Base-by-base conservation (phyloP, 306 rosid genomes). In the Notholithocarpus densiflorus region DNA sequence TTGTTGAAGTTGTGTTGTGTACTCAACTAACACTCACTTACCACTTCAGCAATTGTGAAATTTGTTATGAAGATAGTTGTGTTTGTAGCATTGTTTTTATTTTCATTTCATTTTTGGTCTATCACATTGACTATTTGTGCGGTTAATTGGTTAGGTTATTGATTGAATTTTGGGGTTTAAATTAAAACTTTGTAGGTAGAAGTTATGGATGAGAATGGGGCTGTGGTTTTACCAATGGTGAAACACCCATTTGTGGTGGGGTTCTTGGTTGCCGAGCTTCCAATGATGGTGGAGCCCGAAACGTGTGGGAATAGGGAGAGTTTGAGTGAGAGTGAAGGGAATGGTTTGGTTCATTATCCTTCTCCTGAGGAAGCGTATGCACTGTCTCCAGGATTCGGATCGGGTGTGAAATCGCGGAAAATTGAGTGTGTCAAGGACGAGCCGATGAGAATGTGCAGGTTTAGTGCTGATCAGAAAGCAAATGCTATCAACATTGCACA, bases 161-260 rank as follows among this genome's bases (percentile, higher is more conserved):
- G 78, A 8, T 75, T 59, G 40, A 59, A 57, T 55, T 64, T 64
- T 68, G 81, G 51, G 64, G 51, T 75, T 43, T 70, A 56, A 75
- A 71, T 78, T 11, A 60, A 1, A 56, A 82, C 0, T 12, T 75
- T 78, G 80, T 79, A 95, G 98, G 94, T 83, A 31, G 89, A 91
- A 83, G 82, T 83, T 76, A 75, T 92, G 51, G 87, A 92, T 11
- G 98, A 95, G 79, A 81, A 85, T 24, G 90, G 87, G 73, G 94
- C 98, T 73, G 84, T 87, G 20, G 93, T 92, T 81, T 88, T 92
- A 76, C 98, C 98, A 2, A 89, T 95, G 97, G 98, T 95, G 76
- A 91, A 95, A 77, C 91, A 84, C 80, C 98, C 98, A 2, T 95
- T 95, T 92, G 94, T 95, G 78, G 97, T 95, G 74, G 98, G 98